A percentile compares a stretch with the other conserved stretches of the same genome.
Evolutionary conservation across 2,329 filamentous ascomycete species (phyloP).

Genomic region (Apiospora malaysiana): DNA sequence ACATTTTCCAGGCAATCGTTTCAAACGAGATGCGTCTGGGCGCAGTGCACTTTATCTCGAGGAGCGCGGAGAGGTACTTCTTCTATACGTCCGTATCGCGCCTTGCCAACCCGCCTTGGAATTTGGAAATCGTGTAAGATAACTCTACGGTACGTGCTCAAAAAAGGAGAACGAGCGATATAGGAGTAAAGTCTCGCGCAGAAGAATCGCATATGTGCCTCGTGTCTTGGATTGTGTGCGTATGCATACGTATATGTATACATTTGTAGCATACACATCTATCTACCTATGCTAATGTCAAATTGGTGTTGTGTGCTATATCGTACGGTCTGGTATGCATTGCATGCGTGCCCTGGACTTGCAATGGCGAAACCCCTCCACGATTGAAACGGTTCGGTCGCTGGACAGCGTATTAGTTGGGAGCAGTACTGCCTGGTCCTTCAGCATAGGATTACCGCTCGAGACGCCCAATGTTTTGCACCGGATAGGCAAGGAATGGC

Average conservation of each 20-base stretch:
- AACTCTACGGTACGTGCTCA: constrained; percentile 17
- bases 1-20: no score
- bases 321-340: background rate
- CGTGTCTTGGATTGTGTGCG: background rate
- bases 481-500: constrained; percentile 9
- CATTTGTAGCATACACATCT: background rate
- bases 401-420: background rate
- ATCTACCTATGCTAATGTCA: background rate
- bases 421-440: constrained; percentile 1
- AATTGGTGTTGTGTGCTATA: background rate
- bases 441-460: constrained; percentile 12
- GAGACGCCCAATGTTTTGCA: constrained; percentile 18
- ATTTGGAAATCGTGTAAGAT: constrained; percentile 13
- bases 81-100: background rate
- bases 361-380: constrained; percentile 7
- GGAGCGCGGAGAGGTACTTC: background rate
- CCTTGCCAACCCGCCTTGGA: background rate
- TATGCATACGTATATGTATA: background rate
- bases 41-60: no score
- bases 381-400: constrained; percentile 8
- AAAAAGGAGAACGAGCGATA: constrained; percentile 8
- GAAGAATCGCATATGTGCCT: background rate
- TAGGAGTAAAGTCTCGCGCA: background rate
- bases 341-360: background rate
- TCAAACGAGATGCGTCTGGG: no score